A percentile compares a stretch with the other conserved stretches of the same genome.
phyloP scores from a whole-genome alignment of 169 alveolate genomes.

The Babesia caballi region DNA sequence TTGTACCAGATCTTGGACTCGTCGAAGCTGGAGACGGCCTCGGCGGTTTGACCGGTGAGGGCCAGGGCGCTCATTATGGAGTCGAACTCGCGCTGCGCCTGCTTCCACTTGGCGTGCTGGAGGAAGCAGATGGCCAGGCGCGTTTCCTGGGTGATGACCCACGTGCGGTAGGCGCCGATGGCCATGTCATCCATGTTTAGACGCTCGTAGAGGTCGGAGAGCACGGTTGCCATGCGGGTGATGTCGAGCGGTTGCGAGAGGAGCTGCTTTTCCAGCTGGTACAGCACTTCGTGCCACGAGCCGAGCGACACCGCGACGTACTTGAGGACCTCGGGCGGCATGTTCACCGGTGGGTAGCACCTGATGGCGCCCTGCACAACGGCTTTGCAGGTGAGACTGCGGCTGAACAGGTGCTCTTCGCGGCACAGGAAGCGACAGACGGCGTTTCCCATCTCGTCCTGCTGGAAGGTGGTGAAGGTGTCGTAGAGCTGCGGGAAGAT shows the following conservation, averaged over 20 bases:
- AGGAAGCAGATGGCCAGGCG: constrained; percentile 52
- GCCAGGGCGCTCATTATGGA: constrained; percentile 50
- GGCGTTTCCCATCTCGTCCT: constrained; percentile 5
- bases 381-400: constrained; percentile 7
- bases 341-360: constrained; percentile 43
- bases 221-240: constrained; percentile 52
- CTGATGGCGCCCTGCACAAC: constrained; percentile 13
- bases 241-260: constrained; percentile 61
- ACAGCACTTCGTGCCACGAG: constrained; percentile 21
- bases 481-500: constrained; percentile 33
- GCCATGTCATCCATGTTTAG: constrained; percentile 49
- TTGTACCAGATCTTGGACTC: constrained; percentile 72
- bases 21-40: constrained; percentile 66
- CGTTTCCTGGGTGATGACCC: constrained; percentile 64
- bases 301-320: constrained; percentile 25
- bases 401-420: constrained; percentile 16
- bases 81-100: constrained; percentile 62
- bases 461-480: constrained; percentile 25
- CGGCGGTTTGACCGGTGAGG: constrained; percentile 60
- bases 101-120: constrained; percentile 61
- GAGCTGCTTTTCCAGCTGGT: constrained; percentile 55
- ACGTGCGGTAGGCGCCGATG: constrained; percentile 57
- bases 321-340: constrained; percentile 45
- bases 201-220: constrained; percentile 44
- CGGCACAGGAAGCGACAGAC: constrained; percentile 20